Percentiles rank a stretch among this genome's conserved stretches.
These are phyloP conservation scores for Ophiognomonia clavigignenti-juglandacearum DNA, from an alignment of 2,329 filamentous ascomycete species.

Conservation along the genomic window DNA sequence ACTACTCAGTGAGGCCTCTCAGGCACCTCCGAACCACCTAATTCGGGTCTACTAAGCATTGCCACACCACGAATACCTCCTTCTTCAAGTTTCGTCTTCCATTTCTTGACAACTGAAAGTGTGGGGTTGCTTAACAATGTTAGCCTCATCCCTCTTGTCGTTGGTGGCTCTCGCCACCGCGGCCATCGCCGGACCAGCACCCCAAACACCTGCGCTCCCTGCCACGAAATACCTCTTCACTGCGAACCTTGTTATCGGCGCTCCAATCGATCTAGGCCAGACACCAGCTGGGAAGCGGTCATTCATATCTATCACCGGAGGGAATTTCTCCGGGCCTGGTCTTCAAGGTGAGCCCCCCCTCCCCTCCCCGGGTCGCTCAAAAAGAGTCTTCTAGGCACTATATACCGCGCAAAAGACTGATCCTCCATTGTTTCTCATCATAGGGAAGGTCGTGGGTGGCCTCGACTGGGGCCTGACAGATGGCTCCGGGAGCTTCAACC, in stretches of 20 bases:
- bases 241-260: conserved; percentile 21
- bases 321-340: conserved; percentile 30
- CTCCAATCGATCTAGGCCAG: conserved; percentile 19
- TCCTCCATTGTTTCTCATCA: neutral
- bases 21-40: no score
- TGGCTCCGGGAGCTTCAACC: conserved; percentile 30
- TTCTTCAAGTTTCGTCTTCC: no score
- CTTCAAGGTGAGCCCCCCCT: conserved; percentile 20
- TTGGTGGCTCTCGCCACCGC: neutral
- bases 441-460: conserved; percentile 26
- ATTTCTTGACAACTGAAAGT: neutral
- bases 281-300: conserved; percentile 21
- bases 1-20: no score
- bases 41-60: no score
- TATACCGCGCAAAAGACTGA: no score
- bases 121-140: neutral
- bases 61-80: neutral
- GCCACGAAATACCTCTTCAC: conserved; percentile 22
- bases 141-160: neutral
- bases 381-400: no score
- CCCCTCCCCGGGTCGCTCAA: neutral
- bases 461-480: conserved; percentile 34
- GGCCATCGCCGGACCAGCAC: neutral
- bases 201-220: neutral
- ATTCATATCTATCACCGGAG: conserved; percentile 31